Evolutionary conservation across 345 rosid species (phyloP).

Genomic region (Murraya paniculata): DNA sequence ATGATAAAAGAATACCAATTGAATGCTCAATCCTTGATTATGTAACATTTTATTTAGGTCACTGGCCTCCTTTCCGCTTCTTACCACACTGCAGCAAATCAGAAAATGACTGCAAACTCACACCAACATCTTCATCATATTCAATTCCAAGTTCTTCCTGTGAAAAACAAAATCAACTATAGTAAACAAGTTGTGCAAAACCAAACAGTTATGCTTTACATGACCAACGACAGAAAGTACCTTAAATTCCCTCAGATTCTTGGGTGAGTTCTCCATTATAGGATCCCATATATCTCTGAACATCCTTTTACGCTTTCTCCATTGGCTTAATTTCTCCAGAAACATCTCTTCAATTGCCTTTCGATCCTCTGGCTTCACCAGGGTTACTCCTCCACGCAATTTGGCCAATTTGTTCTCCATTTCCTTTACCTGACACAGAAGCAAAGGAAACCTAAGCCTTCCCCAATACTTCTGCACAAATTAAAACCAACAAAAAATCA

Average conservation of each 20-base stretch:
- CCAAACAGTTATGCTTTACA: not conserved
- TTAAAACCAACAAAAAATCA: not conserved
- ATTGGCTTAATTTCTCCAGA: constrained; percentile 62
- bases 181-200: constrained; percentile 10
- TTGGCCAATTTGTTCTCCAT: constrained; percentile 76
- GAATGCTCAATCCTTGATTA: constrained; percentile 1
- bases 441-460: not conserved
- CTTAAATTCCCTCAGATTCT: constrained; percentile 83
- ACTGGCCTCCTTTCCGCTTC: constrained; percentile 52
- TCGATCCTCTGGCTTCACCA: constrained; percentile 83
- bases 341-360: constrained; percentile 57
- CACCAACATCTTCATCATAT: constrained; percentile 83
- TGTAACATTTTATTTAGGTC: constrained; percentile 16
- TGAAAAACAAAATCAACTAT: constrained; percentile 20
- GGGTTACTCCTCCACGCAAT: constrained; percentile 63
- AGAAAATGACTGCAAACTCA: constrained; percentile 58
- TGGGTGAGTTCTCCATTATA: constrained; percentile 78
- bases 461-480: not conserved
- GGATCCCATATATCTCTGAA: constrained; percentile 92
- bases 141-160: constrained; percentile 93
- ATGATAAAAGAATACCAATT: constrained; percentile 8
- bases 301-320: constrained; percentile 94
- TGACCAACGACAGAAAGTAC: constrained; percentile 26
- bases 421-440: constrained; percentile 51
- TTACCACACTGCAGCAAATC: constrained; percentile 55